Conservation (phyloP, 306 rosid species). For the Pyrus pyrifolia region DNA sequence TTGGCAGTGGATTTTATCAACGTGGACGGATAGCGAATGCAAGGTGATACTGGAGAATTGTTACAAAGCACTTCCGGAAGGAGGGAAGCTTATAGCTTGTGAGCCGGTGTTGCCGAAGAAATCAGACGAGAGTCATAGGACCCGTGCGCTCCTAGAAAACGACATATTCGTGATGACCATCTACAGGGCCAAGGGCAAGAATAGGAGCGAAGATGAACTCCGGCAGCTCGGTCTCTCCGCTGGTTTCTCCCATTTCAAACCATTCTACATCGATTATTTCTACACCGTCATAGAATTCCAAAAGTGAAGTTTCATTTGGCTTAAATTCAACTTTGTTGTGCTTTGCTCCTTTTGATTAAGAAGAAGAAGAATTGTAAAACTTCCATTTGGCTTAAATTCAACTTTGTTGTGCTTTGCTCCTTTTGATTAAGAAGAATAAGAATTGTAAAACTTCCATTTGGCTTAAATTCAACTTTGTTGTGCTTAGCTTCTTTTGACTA, state of each 20-base stretch:
- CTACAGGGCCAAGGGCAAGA: slow-evolving; percentile 73
- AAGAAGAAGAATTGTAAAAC: neutral
- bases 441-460: too few species aligned
- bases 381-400: too few species aligned
- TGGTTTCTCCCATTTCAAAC: slow-evolving; percentile 53
- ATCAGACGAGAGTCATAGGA: slow-evolving; percentile 66
- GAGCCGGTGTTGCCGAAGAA: slow-evolving; percentile 77
- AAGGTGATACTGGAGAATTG: slow-evolving; percentile 64
- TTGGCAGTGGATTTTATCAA: slow-evolving; percentile 73
- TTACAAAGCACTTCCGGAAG: slow-evolving; percentile 61
- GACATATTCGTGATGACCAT: slow-evolving; percentile 88
- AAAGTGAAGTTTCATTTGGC: slow-evolving; percentile 29
- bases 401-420: too few species aligned
- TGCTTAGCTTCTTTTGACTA: too few species aligned
- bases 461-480: too few species aligned
- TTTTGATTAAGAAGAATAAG: too few species aligned
- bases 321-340: neutral
- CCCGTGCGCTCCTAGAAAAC: slow-evolving; percentile 63
- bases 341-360: neutral
- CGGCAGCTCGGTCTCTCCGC: slow-evolving; percentile 43
- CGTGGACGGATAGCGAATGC: slow-evolving; percentile 87
- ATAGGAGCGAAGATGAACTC: slow-evolving; percentile 62
- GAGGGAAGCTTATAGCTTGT: slow-evolving; percentile 79
- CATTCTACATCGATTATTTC: slow-evolving; percentile 60
- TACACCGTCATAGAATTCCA: slow-evolving; percentile 60